A percentile compares a stretch with the other conserved stretches of the same genome.
Evolutionary conservation across 345 rosid species (phyloP).

Genomic region (Citrus australasica): DNA sequence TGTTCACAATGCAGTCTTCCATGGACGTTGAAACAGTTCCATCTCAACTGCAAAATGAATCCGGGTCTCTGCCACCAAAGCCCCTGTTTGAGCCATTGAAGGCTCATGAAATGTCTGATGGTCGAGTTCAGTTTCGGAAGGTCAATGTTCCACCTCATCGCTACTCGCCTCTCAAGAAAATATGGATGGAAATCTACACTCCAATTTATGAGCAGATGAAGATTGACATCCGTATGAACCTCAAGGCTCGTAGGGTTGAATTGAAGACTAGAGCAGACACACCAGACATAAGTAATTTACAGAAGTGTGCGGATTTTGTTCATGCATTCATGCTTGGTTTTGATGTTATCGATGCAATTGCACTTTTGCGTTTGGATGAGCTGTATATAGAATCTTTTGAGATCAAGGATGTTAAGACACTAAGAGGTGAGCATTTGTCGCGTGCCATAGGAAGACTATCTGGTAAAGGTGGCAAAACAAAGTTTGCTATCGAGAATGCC

Average conservation of each 20-base stretch:
- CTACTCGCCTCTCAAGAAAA: constrained; percentile 77
- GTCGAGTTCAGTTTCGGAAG: constrained; percentile 65
- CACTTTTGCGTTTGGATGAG: constrained; percentile 79
- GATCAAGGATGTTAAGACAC: constrained; percentile 90
- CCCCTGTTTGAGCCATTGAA: constrained; percentile 65
- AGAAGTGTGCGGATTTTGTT: constrained; percentile 84
- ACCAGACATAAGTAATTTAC: constrained; percentile 69
- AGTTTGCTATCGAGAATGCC: constrained; percentile 80
- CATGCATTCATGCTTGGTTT: constrained; percentile 93
- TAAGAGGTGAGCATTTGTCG: constrained; percentile 78
- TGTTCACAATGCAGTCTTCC: constrained; percentile 16
- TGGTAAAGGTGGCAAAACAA: constrained; percentile 88
- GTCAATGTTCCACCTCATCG: constrained; percentile 76
- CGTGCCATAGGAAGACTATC: constrained; percentile 86
- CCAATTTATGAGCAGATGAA: constrained; percentile 84
- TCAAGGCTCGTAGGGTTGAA: constrained; percentile 77
- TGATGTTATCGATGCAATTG: constrained; percentile 68
- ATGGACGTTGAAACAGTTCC: constrained; percentile 52
- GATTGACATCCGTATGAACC: constrained; percentile 82
- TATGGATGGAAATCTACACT: constrained; percentile 80
- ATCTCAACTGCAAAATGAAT: not conserved
- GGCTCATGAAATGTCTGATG: constrained; percentile 89
- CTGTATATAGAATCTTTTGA: constrained; percentile 80
- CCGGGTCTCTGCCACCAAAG: constrained; percentile 43
- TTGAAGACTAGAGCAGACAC: constrained; percentile 70